phyloP scores from a whole-genome alignment of 148 eudicot genomes.

The Chenopodium suecicum region DNA sequence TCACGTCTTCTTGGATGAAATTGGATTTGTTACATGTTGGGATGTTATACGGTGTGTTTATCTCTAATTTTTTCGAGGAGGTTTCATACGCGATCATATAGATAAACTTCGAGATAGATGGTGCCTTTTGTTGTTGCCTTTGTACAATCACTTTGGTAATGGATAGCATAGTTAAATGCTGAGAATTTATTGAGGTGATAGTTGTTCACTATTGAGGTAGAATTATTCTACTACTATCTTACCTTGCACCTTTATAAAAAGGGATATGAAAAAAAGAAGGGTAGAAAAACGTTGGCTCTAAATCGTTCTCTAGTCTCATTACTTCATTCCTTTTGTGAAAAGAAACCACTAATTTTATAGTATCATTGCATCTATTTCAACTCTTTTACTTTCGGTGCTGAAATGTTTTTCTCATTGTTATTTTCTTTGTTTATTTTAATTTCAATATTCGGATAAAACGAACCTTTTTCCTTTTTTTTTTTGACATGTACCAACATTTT shows the following conservation, averaged over 20 bases:
- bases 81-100: not conserved
- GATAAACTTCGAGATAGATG: not conserved
- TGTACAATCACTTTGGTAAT: not conserved
- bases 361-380: slow-evolving; percentile 1
- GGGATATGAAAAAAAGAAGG: not conserved
- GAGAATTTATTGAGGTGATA: not conserved
- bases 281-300: not conserved
- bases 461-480: too few relatives aligned
- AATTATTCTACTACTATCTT: not conserved
- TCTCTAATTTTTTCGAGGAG: not conserved
- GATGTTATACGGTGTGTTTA: too few relatives aligned
- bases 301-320: slow-evolving; percentile 3
- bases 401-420: slow-evolving; percentile 1
- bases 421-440: not conserved
- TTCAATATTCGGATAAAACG: too few relatives aligned
- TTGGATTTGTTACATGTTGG: too few relatives aligned
- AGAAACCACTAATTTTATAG: not conserved
- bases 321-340: slow-evolving; percentile 1
- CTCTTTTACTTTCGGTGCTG: not conserved
- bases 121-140: too few relatives aligned
- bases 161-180: slow-evolving; percentile 1
- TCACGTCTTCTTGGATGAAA: too few relatives aligned
- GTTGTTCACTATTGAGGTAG: not conserved
- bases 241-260: not conserved
- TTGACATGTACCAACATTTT: too few relatives aligned